Evolutionary conservation across 768 basidiomycete species (phyloP).

Genomic region (Rhodotorula toruloides): DNA sequence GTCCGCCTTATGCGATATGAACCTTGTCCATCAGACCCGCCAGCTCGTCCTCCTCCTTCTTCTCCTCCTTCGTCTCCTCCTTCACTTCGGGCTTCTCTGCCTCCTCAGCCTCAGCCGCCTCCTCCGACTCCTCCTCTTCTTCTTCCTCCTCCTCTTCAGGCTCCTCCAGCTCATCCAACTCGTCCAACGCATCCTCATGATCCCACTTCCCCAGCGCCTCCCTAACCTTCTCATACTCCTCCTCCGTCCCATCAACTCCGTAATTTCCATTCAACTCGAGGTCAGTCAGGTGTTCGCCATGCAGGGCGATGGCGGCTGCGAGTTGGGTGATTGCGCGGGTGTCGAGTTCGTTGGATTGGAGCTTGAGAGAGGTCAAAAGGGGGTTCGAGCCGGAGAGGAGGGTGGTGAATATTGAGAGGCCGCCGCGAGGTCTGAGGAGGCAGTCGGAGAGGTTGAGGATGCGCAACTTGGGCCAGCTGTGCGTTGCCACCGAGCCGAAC

Average conservation of each 20-base stretch:
- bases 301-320: constrained; percentile 59
- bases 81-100: background rate
- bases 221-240: constrained; percentile 50
- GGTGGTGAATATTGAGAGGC: constrained; percentile 59
- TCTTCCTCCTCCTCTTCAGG: constrained; percentile 60
- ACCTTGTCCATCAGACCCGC: constrained; percentile 66
- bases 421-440: constrained; percentile 74
- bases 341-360: constrained; percentile 91
- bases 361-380: constrained; percentile 66
- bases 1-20: constrained; percentile 31
- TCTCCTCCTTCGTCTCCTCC: constrained; percentile 39
- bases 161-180: constrained; percentile 52
- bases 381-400: constrained; percentile 67
- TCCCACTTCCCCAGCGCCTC: constrained; percentile 49
- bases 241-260: constrained; percentile 50
- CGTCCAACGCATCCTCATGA: constrained; percentile 76
- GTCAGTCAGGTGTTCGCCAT: constrained; percentile 57
- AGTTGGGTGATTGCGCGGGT: constrained; percentile 62
- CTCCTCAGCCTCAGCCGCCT: constrained; percentile 37
- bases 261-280: constrained; percentile 81
- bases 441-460: constrained; percentile 91
- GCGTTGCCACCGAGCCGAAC: background rate
- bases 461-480: constrained; percentile 61
- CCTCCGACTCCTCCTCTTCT: constrained; percentile 53
- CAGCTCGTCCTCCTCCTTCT: constrained; percentile 50